These are phyloP conservation scores for Myxozyma vanderwaltii DNA, from an alignment of 805 yeast species.

Conservation along the genomic window DNA sequence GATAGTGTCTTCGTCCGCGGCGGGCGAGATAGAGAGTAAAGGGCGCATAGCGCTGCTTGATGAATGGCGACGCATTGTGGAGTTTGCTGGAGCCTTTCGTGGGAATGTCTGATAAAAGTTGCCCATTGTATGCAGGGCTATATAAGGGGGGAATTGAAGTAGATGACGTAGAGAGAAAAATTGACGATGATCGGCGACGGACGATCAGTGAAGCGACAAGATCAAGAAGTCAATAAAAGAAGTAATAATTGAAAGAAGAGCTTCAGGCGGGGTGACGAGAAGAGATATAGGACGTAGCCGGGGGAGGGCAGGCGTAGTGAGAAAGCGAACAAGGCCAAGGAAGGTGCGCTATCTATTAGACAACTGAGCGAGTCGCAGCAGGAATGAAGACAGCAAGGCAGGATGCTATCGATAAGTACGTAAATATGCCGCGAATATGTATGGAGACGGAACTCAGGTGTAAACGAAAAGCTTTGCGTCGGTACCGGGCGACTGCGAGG, in stretches of 20 bases:
- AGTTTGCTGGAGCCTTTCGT: background rate
- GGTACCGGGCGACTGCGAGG: conserved; percentile 16
- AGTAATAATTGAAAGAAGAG: too few relatives aligned
- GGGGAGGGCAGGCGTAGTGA: too few relatives aligned
- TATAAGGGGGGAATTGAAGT: background rate
- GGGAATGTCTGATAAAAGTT: conserved; percentile 21
- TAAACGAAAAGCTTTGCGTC: background rate
- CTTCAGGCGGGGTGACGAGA: too few relatives aligned
- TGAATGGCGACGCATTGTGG: conserved; percentile 13
- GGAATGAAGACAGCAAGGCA: background rate
- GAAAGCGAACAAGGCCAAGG: too few relatives aligned
- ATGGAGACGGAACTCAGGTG: background rate
- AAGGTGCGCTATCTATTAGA: background rate
- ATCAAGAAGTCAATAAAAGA: background rate
- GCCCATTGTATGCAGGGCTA: background rate
- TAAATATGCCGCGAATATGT: background rate
- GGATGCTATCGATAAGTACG: conserved; percentile 6
- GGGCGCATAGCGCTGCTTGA: conserved; percentile 15
- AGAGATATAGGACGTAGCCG: too few relatives aligned
- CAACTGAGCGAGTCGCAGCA: background rate
- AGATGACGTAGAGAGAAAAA: background rate
- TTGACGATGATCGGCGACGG: background rate
- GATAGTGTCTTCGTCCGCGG: conserved; percentile 1
- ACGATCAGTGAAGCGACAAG: background rate
- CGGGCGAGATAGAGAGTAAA: conserved; percentile 2